Percentiles rank a stretch among this genome's conserved stretches.
Conservation (phyloP, 768 basidiomycete species). For the Coprinopsis cinerea region DNA sequence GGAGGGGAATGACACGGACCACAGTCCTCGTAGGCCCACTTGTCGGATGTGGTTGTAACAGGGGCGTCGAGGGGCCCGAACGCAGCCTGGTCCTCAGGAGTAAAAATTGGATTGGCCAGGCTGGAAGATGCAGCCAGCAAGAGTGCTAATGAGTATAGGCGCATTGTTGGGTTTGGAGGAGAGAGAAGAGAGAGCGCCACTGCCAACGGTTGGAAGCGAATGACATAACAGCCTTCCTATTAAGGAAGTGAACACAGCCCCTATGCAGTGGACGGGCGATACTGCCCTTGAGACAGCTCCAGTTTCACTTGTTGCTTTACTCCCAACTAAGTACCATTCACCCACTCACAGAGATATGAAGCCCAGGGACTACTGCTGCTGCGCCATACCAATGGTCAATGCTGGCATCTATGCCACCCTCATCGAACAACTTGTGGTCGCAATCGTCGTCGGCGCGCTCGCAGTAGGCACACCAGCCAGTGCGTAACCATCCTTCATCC, state of each 20-base stretch:
- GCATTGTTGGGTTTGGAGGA: too few species aligned
- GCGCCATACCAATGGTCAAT: conserved; percentile 87
- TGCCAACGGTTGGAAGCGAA: too few species aligned
- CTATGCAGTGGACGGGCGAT: too few species aligned
- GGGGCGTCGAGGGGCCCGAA: conserved; percentile 21
- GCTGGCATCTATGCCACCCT: conserved; percentile 82
- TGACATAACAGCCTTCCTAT: conserved; percentile 1
- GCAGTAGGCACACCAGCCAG: conserved; percentile 75
- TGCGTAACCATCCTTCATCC: conserved; percentile 31
- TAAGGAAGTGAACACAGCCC: background rate
- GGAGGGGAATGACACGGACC: conserved; percentile 43
- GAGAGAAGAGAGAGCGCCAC: too few species aligned
- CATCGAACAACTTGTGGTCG: conserved; percentile 67
- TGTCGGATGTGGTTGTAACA: conserved; percentile 27
- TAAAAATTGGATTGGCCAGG: conserved; percentile 11
- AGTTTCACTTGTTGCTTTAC: conserved; percentile 15
- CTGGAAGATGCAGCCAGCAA: conserved; percentile 7
- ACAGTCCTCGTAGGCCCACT: conserved; percentile 70
- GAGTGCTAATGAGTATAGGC: background rate
- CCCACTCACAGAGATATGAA: conserved; percentile 46
- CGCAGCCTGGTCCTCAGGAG: conserved; percentile 7
- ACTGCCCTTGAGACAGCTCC: background rate
- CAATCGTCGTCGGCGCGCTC: conserved; percentile 63
- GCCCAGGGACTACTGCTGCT: conserved; percentile 85
- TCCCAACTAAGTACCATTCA: conserved; percentile 16